phyloP scores from a whole-genome alignment of 768 basidiomycete species.

The Suillus clintonianus region DNA sequence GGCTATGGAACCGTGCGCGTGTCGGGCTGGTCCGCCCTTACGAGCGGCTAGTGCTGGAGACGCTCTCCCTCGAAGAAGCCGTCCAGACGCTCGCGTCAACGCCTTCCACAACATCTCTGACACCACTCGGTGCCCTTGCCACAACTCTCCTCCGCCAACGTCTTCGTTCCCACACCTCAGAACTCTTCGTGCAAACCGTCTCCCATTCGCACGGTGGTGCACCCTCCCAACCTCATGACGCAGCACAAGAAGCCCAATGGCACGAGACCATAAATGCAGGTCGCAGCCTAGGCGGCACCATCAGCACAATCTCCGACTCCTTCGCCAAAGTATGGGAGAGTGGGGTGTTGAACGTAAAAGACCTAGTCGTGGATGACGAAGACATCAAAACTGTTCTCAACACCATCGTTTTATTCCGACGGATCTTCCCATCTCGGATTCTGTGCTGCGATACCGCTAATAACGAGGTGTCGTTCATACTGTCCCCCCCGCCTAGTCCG shows the following conservation, averaged over 20 bases:
- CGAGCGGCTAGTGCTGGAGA: conserved; percentile 57
- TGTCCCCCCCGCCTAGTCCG: conserved; percentile 65
- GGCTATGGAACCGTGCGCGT: conserved; percentile 44
- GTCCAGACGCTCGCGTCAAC: conserved; percentile 35
- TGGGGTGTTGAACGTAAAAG: conserved; percentile 33
- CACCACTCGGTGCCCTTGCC: conserved; percentile 55
- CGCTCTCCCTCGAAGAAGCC: conserved; percentile 57
- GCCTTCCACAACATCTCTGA: conserved; percentile 14
- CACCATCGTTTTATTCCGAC: conserved; percentile 62
- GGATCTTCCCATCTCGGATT: conserved; percentile 49
- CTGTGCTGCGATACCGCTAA: conserved; percentile 14
- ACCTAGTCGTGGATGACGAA: conserved; percentile 36
- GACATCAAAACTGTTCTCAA: conserved; percentile 56
- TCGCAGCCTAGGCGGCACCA: conserved; percentile 60
- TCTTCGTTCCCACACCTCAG: conserved; percentile 52
- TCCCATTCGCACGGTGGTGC: conserved; percentile 21
- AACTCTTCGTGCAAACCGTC: conserved; percentile 54
- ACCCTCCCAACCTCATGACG: conserved; percentile 14
- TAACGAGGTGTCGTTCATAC: conserved; percentile 38
- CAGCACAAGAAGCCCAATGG: conserved; percentile 38
- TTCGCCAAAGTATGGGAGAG: conserved; percentile 61
- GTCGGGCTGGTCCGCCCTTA: conserved; percentile 37
- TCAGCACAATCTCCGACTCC: conserved; percentile 51
- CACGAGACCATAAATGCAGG: conserved; percentile 57
- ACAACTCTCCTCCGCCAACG: conserved; percentile 50